Conservation (phyloP, 2,329 filamentous ascomycete species). For the Fusarium domesticum region DNA sequence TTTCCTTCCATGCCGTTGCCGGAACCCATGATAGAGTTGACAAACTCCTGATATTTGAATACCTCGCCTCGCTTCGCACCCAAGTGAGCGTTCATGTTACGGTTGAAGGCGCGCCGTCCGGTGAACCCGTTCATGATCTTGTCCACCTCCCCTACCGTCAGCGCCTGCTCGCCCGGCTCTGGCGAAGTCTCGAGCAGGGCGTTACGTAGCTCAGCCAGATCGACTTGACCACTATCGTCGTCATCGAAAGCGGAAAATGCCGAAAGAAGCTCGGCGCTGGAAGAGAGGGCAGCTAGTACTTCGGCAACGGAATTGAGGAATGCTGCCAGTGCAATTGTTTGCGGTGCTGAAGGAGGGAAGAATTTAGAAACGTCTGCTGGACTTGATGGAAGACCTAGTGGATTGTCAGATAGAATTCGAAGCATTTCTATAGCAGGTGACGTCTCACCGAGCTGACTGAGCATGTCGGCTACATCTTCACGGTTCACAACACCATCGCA, state of each 20-base stretch:
- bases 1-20: constrained; percentile 39
- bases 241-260: constrained; percentile 96
- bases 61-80: constrained; percentile 73
- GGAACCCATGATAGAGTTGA: constrained; percentile 63
- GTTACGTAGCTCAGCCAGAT: constrained; percentile 76
- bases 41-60: constrained; percentile 92
- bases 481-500: constrained; percentile 80
- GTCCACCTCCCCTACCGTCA: constrained; percentile 76
- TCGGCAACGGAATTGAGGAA: constrained; percentile 82
- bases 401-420: constrained; percentile 6
- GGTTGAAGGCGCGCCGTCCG: constrained; percentile 77
- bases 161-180: constrained; percentile 62
- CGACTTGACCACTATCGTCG: constrained; percentile 90
- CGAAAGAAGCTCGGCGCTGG: constrained; percentile 75
- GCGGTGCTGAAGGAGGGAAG: constrained; percentile 70
- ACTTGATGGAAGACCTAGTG: constrained; percentile 67
- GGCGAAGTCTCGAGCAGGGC: constrained; percentile 79
- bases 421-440: neutral
- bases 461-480: constrained; percentile 83
- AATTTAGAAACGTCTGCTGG: constrained; percentile 71
- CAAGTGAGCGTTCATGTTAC: constrained; percentile 51
- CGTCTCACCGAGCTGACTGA: constrained; percentile 71
- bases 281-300: constrained; percentile 70
- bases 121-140: constrained; percentile 85
- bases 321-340: constrained; percentile 76